These are phyloP conservation scores for Linum usitatissimum DNA, from an alignment of 345 rosid genomes.

Conservation along the genomic window DNA sequence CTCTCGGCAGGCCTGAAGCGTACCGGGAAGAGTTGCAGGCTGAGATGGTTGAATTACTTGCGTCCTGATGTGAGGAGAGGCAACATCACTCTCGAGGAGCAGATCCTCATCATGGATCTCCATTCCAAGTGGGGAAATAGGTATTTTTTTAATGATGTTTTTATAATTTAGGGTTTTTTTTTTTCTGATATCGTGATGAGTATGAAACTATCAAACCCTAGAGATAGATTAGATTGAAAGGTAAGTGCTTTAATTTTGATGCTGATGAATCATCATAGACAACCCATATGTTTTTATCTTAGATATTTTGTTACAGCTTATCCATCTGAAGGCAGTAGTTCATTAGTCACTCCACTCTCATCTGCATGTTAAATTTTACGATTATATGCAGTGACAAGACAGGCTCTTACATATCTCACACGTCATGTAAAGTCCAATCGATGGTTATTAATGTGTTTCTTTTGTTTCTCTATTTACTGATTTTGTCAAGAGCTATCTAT, in stretches of 20 bases:
- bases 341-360: no score
- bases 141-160: slow-evolving; percentile 11
- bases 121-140: slow-evolving; percentile 95
- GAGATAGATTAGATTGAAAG: background rate
- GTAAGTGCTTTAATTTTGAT: no score
- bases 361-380: no score
- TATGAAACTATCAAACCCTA: background rate
- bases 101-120: slow-evolving; percentile 83
- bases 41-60: slow-evolving; percentile 92
- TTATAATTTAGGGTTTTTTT: background rate
- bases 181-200: background rate
- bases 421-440: no score
- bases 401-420: no score
- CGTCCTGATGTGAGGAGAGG: slow-evolving; percentile 89
- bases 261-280: background rate
- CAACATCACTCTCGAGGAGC: slow-evolving; percentile 82
- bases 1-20: slow-evolving; percentile 87
- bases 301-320: no score
- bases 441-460: no score
- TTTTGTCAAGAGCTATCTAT: no score
- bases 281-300: background rate
- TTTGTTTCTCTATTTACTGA: no score
- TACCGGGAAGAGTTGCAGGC: slow-evolving; percentile 96
- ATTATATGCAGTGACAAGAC: no score
- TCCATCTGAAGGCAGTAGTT: no score